phyloP scores from a whole-genome alignment of 805 yeast species.

The Saccharomycopsis fodiens region DNA sequence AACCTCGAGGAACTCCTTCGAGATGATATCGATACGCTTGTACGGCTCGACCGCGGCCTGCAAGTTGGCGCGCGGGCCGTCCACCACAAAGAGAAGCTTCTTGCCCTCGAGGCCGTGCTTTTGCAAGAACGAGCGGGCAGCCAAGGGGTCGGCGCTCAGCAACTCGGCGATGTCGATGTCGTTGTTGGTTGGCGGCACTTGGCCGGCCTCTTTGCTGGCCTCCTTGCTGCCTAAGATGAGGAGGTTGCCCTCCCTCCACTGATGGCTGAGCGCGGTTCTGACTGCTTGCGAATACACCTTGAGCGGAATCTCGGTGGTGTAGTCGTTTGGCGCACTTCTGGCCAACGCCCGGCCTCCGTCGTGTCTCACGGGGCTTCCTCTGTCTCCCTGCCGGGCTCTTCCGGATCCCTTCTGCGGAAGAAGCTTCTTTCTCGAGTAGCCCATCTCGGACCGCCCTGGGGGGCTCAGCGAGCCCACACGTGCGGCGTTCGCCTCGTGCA shows the following conservation, averaged over 20 bases:
- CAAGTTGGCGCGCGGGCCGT: constrained; percentile 42
- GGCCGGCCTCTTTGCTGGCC: constrained; percentile 26
- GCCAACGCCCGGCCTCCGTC: constrained; percentile 89
- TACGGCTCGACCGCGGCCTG: constrained; percentile 47
- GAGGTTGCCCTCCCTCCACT: constrained; percentile 68
- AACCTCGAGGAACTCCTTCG: constrained; percentile 73
- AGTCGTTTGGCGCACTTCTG: constrained; percentile 84
- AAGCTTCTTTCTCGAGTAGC: constrained; percentile 75
- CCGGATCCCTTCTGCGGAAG: constrained; percentile 92
- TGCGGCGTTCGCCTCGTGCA: constrained; percentile 80
- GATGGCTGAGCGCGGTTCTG: constrained; percentile 74
- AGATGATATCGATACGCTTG: constrained; percentile 55
- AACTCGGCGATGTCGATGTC: constrained; percentile 28
- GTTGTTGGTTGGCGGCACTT: constrained; percentile 16
- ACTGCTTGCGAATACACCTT: constrained; percentile 71
- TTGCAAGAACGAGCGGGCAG: constrained; percentile 42
- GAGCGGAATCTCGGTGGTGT: constrained; percentile 66
- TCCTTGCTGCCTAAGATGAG: constrained; percentile 54
- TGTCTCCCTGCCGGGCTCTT: constrained; percentile 93
- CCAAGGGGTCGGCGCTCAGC: constrained; percentile 33
- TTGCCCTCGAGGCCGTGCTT: constrained; percentile 42
- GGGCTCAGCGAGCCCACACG: constrained; percentile 88
- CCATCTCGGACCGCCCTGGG: constrained; percentile 79
- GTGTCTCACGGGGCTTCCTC: constrained; percentile 84
- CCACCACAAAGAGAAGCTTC: constrained; percentile 61